Percentiles rank a stretch among this genome's conserved stretches.
Evolutionary conservation across 345 rosid genomes (phyloP).

Genomic region (Linum tenue): DNA sequence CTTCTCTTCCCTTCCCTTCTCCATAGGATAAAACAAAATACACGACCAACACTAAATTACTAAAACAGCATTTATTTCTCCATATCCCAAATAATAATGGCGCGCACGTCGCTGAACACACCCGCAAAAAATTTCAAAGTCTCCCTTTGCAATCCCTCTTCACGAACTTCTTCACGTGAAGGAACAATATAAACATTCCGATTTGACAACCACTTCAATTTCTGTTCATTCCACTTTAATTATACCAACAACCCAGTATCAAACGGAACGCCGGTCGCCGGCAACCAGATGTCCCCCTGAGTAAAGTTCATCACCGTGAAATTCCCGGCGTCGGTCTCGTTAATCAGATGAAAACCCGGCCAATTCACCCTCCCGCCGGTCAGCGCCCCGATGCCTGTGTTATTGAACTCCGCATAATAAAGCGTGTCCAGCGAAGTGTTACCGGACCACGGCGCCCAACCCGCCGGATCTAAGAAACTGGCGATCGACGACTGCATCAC

Average conservation of each 20-base stretch:
- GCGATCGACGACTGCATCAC: conserved; percentile 28
- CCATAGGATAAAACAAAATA: no score
- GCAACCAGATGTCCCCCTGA: conserved; percentile 22
- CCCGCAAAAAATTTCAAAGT: no score
- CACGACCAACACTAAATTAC: no score
- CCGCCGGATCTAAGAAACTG: conserved; percentile 17
- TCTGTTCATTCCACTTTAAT: no score
- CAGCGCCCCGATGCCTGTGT: conserved; percentile 20
- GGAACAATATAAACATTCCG: no score
- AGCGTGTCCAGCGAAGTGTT: conserved; percentile 18
- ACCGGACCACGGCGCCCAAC: conserved; percentile 26
- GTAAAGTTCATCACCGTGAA: conserved; percentile 19
- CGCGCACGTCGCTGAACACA: no score
- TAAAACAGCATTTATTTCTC: no score
- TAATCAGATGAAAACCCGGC: conserved; percentile 41
- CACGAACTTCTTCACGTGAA: no score
- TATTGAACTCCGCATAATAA: conserved; percentile 30
- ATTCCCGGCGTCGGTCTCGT: conserved; percentile 15
- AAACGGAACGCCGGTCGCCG: conserved; percentile 24
- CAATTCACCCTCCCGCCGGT: conserved; percentile 31
- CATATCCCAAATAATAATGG: no score
- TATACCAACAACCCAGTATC: conserved; percentile 9
- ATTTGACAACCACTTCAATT: no score
- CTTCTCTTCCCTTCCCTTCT: no score
- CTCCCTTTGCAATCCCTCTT: no score